Conservation (phyloP, 1,284 basidiomycete genomes). For the Pyrrhoderma lamaoense region DNA sequence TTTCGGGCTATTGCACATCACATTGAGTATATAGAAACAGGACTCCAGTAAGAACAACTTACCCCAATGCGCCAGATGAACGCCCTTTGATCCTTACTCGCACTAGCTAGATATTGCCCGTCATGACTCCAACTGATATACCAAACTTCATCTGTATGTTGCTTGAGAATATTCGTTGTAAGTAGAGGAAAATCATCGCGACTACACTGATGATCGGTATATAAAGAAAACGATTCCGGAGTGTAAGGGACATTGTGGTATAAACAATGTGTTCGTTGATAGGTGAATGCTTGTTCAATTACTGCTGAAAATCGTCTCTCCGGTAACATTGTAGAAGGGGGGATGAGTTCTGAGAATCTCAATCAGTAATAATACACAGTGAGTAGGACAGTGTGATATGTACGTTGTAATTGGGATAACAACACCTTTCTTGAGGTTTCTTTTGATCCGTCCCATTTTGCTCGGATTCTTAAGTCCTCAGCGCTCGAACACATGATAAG, state of each 20-base stretch:
- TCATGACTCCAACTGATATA: conserved; percentile 91
- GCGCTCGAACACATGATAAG: conserved; percentile 85
- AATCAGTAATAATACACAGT: conserved; percentile 3
- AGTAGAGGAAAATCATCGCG: conserved; percentile 77
- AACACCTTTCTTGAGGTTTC: conserved; percentile 74
- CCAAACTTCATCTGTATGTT: conserved; percentile 94
- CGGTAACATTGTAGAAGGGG: conserved; percentile 88
- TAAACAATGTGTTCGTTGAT: conserved; percentile 73
- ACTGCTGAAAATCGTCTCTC: conserved; percentile 80
- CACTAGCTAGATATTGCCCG: conserved; percentile 79
- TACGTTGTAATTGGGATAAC: conserved; percentile 79
- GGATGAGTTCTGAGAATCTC: conserved; percentile 68
- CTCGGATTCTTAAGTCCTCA: conserved; percentile 75
- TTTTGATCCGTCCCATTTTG: conserved; percentile 84
- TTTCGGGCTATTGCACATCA: conserved; percentile 35
- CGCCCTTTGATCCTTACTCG: conserved; percentile 79
- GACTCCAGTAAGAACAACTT: conserved; percentile 27
- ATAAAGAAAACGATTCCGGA: conserved; percentile 67
- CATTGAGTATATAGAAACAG: not conserved
- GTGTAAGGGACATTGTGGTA: conserved; percentile 70
- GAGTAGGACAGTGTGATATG: conserved; percentile 23
- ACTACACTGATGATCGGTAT: conserved; percentile 80
- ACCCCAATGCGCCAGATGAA: conserved; percentile 88
- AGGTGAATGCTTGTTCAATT: conserved; percentile 77
- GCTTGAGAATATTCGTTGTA: conserved; percentile 77